Evolutionary conservation across 805 yeast species (phyloP).

Genomic region (Pichia manshurica): DNA sequence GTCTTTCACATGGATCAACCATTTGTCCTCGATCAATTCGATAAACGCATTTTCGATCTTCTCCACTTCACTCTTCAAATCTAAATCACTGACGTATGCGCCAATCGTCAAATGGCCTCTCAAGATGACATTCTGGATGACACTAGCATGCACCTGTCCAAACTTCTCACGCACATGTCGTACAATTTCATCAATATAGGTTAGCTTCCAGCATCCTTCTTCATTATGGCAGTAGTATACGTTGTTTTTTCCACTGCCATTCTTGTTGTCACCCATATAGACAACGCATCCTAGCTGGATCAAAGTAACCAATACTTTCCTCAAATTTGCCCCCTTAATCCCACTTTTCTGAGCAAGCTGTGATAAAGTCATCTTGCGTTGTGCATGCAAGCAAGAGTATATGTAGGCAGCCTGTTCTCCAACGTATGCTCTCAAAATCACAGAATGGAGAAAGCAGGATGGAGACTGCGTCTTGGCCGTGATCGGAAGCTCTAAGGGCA

Average conservation of each 20-base stretch:
- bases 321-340: slow-evolving; percentile 46
- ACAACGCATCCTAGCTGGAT: slow-evolving; percentile 74
- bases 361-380: slow-evolving; percentile 57
- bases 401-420: slow-evolving; percentile 73
- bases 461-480: slow-evolving; percentile 54
- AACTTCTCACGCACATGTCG: slow-evolving; percentile 41
- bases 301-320: slow-evolving; percentile 65
- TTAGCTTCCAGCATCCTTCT: slow-evolving; percentile 53
- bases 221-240: slow-evolving; percentile 54
- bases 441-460: slow-evolving; percentile 51
- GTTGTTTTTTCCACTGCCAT: slow-evolving; percentile 1
- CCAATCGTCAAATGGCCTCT: slow-evolving; percentile 57
- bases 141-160: slow-evolving; percentile 44
- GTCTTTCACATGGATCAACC: slow-evolving; percentile 43
- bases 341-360: slow-evolving; percentile 46
- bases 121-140: slow-evolving; percentile 63
- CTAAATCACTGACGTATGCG: slow-evolving; percentile 40
- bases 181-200: slow-evolving; percentile 76
- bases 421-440: slow-evolving; percentile 46
- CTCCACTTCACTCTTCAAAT: slow-evolving; percentile 17
- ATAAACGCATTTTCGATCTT: slow-evolving; percentile 37
- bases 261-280: slow-evolving; percentile 39
- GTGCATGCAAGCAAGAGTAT: slow-evolving; percentile 52
- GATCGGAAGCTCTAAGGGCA: slow-evolving; percentile 23
- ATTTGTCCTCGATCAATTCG: slow-evolving; percentile 42